Base-by-base conservation (phyloP, 2,329 filamentous ascomycete species). In the Xenosphaeropsis pyriputrescens region DNA sequence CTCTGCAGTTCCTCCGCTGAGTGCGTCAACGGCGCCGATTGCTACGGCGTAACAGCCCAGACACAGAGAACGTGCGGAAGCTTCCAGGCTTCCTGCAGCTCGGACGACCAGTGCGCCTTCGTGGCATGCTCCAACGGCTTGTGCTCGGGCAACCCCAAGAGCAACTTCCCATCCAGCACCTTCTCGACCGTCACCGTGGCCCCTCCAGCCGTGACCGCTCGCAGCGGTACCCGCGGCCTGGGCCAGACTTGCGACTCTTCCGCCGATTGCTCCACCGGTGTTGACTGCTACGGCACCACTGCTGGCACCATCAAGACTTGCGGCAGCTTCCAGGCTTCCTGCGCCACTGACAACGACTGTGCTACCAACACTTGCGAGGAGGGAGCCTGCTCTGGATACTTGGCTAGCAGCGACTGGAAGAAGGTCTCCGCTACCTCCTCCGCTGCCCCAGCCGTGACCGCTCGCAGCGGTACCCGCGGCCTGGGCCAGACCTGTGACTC, bases 401-500 rank as follows among this genome's bases (percentile, higher is more conserved):
- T 29, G 29, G n/a, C n/a, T n/a, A 17, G 13, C 6, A 15, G 14
- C n/a, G 16, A 14, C 30, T 17, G 12, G 6, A 32, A 8, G 7
- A 32, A 6, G 8, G 13, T 13, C 13, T 7, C 30, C 8, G 14
- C 5, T 7, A 32, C 30, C 30, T n/a, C 30, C 14, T 32, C 30
- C 3, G 30, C 14, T 7, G 14, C 30, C 2, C 30, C 39, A 18
- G 8, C 22, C 7, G 22, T 26, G 7, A 26, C 22, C 3, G 22
- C 22, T 9, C 3, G 5, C 3, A 26, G 22, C 8, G 36, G 41
- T 1, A 33, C 36, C 7, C 35, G 44, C 3, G 43, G 42, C 16
- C 36, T 42, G 5, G 36, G 32, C 22, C n/a, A 36, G 32, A 17
- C 43, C n/a, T 45, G 41, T 33, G 37, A 41, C 14, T 36, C 33